Conservation (phyloP, 2,329 filamentous ascomycete species). For the Monosporascus sp. region DNA sequence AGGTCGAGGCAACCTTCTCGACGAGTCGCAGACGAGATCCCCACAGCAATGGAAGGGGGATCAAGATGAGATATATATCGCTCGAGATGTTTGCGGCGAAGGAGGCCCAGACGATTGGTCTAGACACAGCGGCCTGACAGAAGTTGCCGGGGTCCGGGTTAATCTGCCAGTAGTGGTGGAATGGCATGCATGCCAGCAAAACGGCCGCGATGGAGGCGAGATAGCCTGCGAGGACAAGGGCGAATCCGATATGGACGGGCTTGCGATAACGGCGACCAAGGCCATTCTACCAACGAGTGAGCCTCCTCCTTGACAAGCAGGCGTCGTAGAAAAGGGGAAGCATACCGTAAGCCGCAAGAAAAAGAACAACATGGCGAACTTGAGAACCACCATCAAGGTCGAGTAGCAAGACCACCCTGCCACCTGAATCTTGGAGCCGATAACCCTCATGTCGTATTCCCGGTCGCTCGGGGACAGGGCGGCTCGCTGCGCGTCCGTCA, state of each 20-base stretch:
- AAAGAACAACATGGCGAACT: slow-evolving; percentile 48
- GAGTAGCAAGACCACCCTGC: slow-evolving; percentile 51
- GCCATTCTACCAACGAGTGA: slow-evolving; percentile 25
- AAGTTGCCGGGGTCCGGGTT: slow-evolving; percentile 45
- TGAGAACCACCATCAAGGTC: slow-evolving; percentile 45
- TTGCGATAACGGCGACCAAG: slow-evolving; percentile 32
- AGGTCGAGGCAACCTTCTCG: slow-evolving; percentile 31
- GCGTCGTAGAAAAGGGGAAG: neutral
- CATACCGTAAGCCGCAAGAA: slow-evolving; percentile 44
- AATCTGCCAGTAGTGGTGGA: slow-evolving; percentile 50
- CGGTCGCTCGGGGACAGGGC: slow-evolving; percentile 34
- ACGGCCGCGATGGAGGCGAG: slow-evolving; percentile 41
- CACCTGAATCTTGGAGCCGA: slow-evolving; percentile 48
- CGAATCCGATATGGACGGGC: slow-evolving; percentile 42
- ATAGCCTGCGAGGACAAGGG: slow-evolving; percentile 38
- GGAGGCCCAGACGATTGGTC: slow-evolving; percentile 42
- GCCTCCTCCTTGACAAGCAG: neutral
- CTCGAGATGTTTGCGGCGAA: slow-evolving; percentile 48
- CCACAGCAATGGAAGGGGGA: slow-evolving; percentile 50
- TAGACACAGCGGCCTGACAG: slow-evolving; percentile 42
- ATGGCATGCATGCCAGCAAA: slow-evolving; percentile 41
- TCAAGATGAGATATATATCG: slow-evolving; percentile 53
- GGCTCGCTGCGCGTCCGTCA: slow-evolving; percentile 43
- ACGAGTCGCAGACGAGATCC: slow-evolving; percentile 27
- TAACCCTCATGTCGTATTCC: slow-evolving; percentile 38